Percentiles rank a stretch among this genome's conserved stretches.
Conservation (phyloP, 2,329 filamentous ascomycete genomes). For the Ramularia endophylla region DNA sequence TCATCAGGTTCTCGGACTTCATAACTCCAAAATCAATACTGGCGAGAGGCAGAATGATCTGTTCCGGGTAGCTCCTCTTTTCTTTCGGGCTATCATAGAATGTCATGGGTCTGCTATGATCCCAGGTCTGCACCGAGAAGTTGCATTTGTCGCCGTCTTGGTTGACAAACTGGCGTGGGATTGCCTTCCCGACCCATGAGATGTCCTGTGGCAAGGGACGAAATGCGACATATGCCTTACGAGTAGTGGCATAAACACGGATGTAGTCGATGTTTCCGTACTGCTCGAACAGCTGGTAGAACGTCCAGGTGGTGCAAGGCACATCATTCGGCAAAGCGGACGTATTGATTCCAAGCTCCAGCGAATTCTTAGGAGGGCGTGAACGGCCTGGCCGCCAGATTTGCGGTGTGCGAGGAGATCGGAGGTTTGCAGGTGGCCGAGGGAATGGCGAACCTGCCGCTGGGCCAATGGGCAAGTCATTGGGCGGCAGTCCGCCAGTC, state of each 20-base stretch:
- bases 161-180: constrained; percentile 3
- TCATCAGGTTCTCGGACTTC: constrained; percentile 50
- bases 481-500: too few relatives aligned
- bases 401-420: too few relatives aligned
- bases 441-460: too few relatives aligned
- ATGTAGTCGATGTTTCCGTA: constrained; percentile 17
- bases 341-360: constrained; percentile 14
- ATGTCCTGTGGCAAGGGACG: constrained; percentile 17
- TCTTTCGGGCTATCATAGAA: constrained; percentile 7
- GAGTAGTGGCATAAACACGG: constrained; percentile 7
- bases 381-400: not conserved
- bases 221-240: constrained; percentile 17
- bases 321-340: constrained; percentile 11
- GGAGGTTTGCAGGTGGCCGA: too few relatives aligned
- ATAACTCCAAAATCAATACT: constrained; percentile 59
- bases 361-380: constrained; percentile 5
- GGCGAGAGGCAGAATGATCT: constrained; percentile 14
- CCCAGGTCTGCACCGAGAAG: constrained; percentile 4
- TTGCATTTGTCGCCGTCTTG: constrained; percentile 1
- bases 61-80: constrained; percentile 10
- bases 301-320: constrained; percentile 18
- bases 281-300: constrained; percentile 17
- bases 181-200: constrained; percentile 12
- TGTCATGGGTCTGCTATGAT: constrained; percentile 3
- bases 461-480: too few relatives aligned